phyloP scores from a whole-genome alignment of 208 protist species.

The Jaenimonas drosophilae region DNA sequence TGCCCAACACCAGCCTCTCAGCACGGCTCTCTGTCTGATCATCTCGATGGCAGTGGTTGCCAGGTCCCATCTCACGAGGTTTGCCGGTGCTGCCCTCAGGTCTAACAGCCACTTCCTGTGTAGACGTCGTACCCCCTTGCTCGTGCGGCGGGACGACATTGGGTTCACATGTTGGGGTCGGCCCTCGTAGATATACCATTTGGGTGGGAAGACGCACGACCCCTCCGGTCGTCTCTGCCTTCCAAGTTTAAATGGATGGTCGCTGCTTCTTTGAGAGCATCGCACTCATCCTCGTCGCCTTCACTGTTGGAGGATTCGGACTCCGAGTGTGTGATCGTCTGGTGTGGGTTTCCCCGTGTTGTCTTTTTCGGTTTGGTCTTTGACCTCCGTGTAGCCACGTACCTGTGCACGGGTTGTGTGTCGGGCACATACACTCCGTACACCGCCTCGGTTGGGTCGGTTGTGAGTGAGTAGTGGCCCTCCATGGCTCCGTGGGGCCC shows the following conservation, averaged over 20 bases:
- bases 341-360: neutral
- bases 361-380: neutral
- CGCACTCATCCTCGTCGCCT: neutral
- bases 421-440: neutral
- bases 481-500: no score
- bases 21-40: neutral
- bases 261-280: no score
- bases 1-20: neutral
- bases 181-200: neutral
- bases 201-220: neutral
- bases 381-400: neutral
- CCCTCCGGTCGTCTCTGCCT: neutral
- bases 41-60: neutral
- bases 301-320: neutral
- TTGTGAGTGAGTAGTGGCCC: slow-evolving; percentile 1
- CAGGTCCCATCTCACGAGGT: neutral
- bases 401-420: neutral
- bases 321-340: neutral
- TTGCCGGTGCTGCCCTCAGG: neutral
- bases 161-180: neutral
- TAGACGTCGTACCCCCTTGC: neutral
- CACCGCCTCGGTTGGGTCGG: neutral
- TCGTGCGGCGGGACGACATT: neutral
- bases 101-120: neutral
- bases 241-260: no score